phyloP scores from a whole-genome alignment of 2,329 filamentous ascomycete species.

The Apiospora rasikravindrae region DNA sequence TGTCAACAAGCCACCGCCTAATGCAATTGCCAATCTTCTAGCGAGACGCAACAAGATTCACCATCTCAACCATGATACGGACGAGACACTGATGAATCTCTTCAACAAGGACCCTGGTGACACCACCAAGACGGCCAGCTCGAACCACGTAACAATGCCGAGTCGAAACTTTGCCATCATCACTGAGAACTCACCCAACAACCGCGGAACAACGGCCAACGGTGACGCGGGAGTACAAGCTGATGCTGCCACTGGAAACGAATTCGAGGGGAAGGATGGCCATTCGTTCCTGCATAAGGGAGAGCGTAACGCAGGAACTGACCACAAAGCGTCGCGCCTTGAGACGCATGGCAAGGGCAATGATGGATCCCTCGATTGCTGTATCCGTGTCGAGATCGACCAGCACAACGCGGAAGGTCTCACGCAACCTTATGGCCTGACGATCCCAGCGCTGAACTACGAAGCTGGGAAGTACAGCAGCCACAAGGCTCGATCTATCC shows the following conservation, averaged over 20 bases:
- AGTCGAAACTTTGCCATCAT: slow-evolving; percentile 93
- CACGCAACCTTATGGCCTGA: slow-evolving; percentile 83
- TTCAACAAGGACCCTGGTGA: slow-evolving; percentile 88
- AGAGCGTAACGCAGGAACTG: slow-evolving; percentile 78
- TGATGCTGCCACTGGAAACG: slow-evolving; percentile 21
- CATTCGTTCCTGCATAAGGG: slow-evolving; percentile 76
- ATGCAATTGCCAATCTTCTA: slow-evolving; percentile 86
- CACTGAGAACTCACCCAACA: slow-evolving; percentile 79
- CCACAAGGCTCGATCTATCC: slow-evolving; percentile 29
- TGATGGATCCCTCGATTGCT: slow-evolving; percentile 76
- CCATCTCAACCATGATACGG: slow-evolving; percentile 73
- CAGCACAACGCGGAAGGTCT: slow-evolving; percentile 80
- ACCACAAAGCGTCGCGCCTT: slow-evolving; percentile 71
- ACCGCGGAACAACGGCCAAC: slow-evolving; percentile 35
- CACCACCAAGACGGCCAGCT: slow-evolving; percentile 72
- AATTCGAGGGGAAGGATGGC: slow-evolving; percentile 62
- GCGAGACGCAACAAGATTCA: slow-evolving; percentile 87
- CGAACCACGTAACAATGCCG: slow-evolving; percentile 87
- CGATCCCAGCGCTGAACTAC: slow-evolving; percentile 72
- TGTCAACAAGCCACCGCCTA: slow-evolving; percentile 90
- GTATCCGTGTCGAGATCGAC: slow-evolving; percentile 85
- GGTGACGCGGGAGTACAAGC: slow-evolving; percentile 26
- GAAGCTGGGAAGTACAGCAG: slow-evolving; percentile 36
- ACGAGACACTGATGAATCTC: slow-evolving; percentile 92
- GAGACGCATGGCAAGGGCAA: slow-evolving; percentile 58